phyloP scores from a whole-genome alignment of 2,329 filamentous ascomycete genomes.

The Pestalotiopsis sp. region DNA sequence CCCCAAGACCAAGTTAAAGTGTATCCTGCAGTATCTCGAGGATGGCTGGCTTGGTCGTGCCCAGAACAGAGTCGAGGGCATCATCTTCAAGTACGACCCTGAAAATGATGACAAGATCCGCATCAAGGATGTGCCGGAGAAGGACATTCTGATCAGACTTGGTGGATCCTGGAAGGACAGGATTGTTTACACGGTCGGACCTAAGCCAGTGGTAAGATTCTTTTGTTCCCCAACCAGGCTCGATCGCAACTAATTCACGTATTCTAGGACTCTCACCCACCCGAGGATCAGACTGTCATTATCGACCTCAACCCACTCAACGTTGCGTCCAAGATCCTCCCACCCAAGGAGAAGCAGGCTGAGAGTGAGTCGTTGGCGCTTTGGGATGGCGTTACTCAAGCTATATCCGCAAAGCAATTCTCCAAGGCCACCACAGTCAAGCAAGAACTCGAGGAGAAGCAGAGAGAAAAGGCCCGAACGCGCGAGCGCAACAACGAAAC shows the following conservation, averaged over 20 bases:
- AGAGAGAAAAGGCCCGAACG: conserved; percentile 81
- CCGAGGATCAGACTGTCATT: conserved; percentile 69
- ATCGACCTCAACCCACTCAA: conserved; percentile 85
- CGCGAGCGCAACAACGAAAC: conserved; percentile 67
- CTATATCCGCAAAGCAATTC: conserved; percentile 82
- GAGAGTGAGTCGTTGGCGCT: conserved; percentile 87
- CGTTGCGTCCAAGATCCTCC: conserved; percentile 76
- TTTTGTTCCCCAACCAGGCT: background rate
- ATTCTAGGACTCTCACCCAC: conserved; percentile 44
- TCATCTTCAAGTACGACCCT: conserved; percentile 88
- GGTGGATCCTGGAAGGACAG: conserved; percentile 84
- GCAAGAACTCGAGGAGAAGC: conserved; percentile 86
- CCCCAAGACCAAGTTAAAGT: conserved; percentile 86
- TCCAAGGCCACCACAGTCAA: conserved; percentile 82
- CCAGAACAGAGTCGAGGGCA: conserved; percentile 87
- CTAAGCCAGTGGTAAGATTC: conserved; percentile 60
- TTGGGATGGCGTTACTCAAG: conserved; percentile 85
- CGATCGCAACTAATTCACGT: background rate
- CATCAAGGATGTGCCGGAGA: conserved; percentile 83
- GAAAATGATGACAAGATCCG: conserved; percentile 77
- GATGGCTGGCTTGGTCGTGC: conserved; percentile 92
- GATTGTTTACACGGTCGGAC: conserved; percentile 60
- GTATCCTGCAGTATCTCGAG: conserved; percentile 88
- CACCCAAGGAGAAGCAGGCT: conserved; percentile 75
- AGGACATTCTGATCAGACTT: conserved; percentile 79